phyloP scores from a whole-genome alignment of 441 rosid species.

The Syzygium syzygioides region DNA sequence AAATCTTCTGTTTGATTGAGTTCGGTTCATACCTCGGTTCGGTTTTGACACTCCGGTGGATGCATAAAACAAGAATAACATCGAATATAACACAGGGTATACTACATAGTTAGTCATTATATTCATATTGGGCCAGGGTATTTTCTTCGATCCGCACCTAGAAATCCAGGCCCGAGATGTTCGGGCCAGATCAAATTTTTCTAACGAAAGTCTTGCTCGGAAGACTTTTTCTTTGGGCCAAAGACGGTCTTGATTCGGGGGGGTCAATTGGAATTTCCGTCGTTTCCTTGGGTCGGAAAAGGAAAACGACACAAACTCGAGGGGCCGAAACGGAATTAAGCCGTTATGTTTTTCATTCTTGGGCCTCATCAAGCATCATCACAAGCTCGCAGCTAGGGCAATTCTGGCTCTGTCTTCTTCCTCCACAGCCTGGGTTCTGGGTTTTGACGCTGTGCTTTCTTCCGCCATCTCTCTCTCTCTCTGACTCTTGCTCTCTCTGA shows the following conservation, averaged over 20 bases:
- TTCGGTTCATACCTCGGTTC: no score
- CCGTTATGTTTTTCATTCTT: neutral
- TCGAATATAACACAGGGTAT: neutral
- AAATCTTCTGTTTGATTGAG: no score
- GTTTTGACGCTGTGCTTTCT: neutral
- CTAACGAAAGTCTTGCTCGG: rapidly evolving
- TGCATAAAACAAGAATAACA: neutral
- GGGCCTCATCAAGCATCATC: neutral
- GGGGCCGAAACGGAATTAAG: neutral
- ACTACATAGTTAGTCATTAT: no score
- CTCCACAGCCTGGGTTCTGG: neutral
- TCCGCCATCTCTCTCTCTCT: neutral
- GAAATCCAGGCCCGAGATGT: neutral
- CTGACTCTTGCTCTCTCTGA: neutral
- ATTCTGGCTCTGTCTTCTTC: neutral
- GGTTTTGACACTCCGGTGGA: neutral
- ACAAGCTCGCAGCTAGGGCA: neutral
- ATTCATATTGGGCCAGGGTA: neutral
- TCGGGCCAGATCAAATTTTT: neutral
- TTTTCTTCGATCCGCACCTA: neutral
- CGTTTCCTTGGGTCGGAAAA: neutral
- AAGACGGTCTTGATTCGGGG: neutral
- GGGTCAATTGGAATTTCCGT: rapidly evolving
- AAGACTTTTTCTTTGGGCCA: neutral
- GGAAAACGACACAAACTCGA: neutral